Conservation (phyloP, 2,329 filamentous ascomycete genomes). For the Ascochyta rabiei region DNA sequence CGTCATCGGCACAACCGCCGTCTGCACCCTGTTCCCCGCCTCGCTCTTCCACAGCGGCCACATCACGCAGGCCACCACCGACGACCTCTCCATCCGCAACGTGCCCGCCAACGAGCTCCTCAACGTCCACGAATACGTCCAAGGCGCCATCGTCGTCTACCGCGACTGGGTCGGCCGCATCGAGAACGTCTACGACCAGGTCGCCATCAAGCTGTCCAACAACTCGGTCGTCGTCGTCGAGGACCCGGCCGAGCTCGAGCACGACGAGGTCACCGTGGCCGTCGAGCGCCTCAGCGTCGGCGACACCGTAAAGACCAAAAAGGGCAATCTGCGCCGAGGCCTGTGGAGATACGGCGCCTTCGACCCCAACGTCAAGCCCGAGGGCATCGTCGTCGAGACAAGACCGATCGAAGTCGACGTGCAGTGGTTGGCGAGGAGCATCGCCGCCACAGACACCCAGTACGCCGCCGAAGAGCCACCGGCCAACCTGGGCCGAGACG, state of each 20-base stretch:
- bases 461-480: conserved; percentile 41
- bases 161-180: conserved; percentile 63
- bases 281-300: conserved; percentile 52
- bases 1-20: conserved; percentile 56
- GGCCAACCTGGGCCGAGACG: conserved; percentile 40
- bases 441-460: conserved; percentile 30
- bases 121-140: conserved; percentile 53
- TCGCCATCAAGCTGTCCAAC: conserved; percentile 59
- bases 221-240: conserved; percentile 61
- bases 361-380: conserved; percentile 55
- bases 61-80: conserved; percentile 29
- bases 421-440: conserved; percentile 59
- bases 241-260: conserved; percentile 51
- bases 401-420: conserved; percentile 55
- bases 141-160: conserved; percentile 61
- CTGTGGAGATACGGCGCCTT: conserved; percentile 61
- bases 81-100: conserved; percentile 46
- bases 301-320: conserved; percentile 59
- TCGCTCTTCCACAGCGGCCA: conserved; percentile 33
- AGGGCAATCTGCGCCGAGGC: conserved; percentile 58
- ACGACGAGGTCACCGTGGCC: conserved; percentile 41
- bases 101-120: conserved; percentile 55
- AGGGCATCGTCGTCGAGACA: conserved; percentile 60
- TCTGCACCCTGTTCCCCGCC: conserved; percentile 53
- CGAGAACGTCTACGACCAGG: conserved; percentile 55